Evolutionary conservation across 192 early-diverging fungal genomes (phyloP), one percentile per base, ranked within the genome.

Genomic region (Coemansia erecta): DNA sequence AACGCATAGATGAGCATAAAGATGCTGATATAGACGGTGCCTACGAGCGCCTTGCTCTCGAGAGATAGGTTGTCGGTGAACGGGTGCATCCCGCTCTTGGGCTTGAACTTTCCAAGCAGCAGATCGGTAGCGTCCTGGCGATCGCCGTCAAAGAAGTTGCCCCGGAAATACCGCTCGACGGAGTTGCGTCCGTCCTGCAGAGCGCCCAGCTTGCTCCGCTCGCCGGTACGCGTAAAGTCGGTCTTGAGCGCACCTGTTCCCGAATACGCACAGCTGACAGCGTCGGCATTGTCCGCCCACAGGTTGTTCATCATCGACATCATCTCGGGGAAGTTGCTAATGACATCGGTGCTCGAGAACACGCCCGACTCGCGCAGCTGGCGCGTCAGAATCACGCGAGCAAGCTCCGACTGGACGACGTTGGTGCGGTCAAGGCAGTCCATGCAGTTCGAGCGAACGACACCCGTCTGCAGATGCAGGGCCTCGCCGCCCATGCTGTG

Each of bases 391-490:
- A 89, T 69, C 46, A 69, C 74, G 23, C 88, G 83, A 12, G 94
- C 93, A 28, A 99, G 72, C 33, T 94, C 89, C 22, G 88, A 90
- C 68, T 99, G 98, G 17, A 98, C 94, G 21, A 99, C 96, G 66
- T 99, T 99, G 26, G 98, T 99, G 62, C 98, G 88, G 68, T 99
- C 98, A 35, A 99, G 77, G 70, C 98, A 99, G 78, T 99, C 98
- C 90, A 99, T 97, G 75, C 98, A 99, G 73, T 99, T 99, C 2
- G 95, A 89, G 49, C 98, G 89, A 33, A 94, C 80, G 13, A 97
- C 89, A 9, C 91, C 93, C 5, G 72, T 78, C 60, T 99, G 95
- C 35, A 63, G 17, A 22, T 62, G 46, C 35, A 23, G 13, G 8
- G 60, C 53, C 35, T 51, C 53, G 17, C 56, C 54, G n/a, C 46